These are phyloP conservation scores for Parathielavia hyrcaniae DNA, from an alignment of 495 filamentous ascomycete species.

Conservation along the genomic window DNA sequence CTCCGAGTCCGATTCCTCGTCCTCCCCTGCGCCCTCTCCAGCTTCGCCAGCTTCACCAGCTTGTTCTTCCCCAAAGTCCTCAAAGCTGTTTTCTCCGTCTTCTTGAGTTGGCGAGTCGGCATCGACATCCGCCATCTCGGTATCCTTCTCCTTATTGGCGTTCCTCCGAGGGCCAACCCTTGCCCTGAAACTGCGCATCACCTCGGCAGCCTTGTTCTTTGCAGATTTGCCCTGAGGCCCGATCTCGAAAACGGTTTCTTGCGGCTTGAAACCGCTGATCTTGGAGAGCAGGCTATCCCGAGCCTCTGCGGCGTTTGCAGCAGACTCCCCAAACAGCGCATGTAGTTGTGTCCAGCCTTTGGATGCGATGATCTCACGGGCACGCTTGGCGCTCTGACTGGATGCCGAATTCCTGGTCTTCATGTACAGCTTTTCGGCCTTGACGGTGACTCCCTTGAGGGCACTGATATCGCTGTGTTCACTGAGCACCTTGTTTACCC, in stretches of 20 bases:
- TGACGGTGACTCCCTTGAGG: constrained; percentile 66
- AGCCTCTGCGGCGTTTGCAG: constrained; percentile 57
- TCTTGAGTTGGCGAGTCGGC: constrained; percentile 21
- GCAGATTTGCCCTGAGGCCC: constrained; percentile 59
- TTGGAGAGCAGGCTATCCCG: constrained; percentile 78
- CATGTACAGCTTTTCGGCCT: constrained; percentile 88
- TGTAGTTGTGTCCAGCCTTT: constrained; percentile 65
- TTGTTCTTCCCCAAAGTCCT: constrained; percentile 39
- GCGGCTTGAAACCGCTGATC: constrained; percentile 78
- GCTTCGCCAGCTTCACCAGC: constrained; percentile 34
- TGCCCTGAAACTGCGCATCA: constrained; percentile 64
- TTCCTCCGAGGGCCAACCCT: constrained; percentile 49
- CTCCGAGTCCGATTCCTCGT: constrained; percentile 65
- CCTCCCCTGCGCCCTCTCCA: constrained; percentile 42
- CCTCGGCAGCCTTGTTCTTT: constrained; percentile 64
- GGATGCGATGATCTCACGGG: constrained; percentile 63
- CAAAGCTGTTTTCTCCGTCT: constrained; percentile 14
- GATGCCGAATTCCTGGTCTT: constrained; percentile 86
- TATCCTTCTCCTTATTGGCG: constrained; percentile 32
- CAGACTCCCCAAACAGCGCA: constrained; percentile 65
- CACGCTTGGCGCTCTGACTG: constrained; percentile 74
- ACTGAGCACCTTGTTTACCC: constrained; percentile 65
- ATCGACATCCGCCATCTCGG: constrained; percentile 36
- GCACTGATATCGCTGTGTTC: constrained; percentile 67
- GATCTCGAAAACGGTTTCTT: constrained; percentile 92